Evolutionary conservation across 108 stramenopile genomes (phyloP), one percentile per base, ranked within the genome.

Genomic region (Discostella pseudostelligera): DNA sequence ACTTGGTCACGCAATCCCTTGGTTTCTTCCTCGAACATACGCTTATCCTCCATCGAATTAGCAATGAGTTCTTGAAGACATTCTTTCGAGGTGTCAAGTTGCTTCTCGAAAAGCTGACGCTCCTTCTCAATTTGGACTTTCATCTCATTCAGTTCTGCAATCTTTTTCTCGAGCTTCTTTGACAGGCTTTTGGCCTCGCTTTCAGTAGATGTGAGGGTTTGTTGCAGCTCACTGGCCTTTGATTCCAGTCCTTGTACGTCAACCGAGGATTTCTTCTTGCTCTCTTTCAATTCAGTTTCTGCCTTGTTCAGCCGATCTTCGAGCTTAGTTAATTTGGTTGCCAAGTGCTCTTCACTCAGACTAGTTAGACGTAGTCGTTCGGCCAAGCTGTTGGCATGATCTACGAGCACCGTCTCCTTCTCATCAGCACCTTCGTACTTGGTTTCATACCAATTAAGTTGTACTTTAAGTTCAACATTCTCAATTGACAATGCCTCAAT

Each of bases 221-320:
- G 37, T 4, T 49, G 46, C 6, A 76, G 44, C 11, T 62, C 44
- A 8, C 12, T 46, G 8, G 59, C 47, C 36, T 25, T 22, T 1
- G 46, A 42, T 40, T 68, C 47, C 40, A 76, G 22, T 12, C 12
- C 37, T 16, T 56, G 44, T 32, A 50, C 55, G 10, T 69, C 58
- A 20, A 67, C 62, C 36, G 46, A 14, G 17, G 62, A 22, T 17
- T 36, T 42, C 12, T 8, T 12, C 43, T 44, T 47, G 50, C 40
- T 20, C 63, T 84, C 68, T 32, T 59, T 47, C 54, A 87, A 43
- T 44, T 68, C 70, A 21, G 59, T 46, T 49, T 78, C 80, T 49
- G 70, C 82, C 59, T 62, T 74, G 54, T 76, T 65, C 14, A 87
- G 72, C 56, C 62, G 74, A 16, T 46, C 59, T 61, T 82, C 82